These are phyloP conservation scores for Beauveria sp. DNA, from an alignment of 2,329 filamentous ascomycete species.

Conservation along the genomic window DNA sequence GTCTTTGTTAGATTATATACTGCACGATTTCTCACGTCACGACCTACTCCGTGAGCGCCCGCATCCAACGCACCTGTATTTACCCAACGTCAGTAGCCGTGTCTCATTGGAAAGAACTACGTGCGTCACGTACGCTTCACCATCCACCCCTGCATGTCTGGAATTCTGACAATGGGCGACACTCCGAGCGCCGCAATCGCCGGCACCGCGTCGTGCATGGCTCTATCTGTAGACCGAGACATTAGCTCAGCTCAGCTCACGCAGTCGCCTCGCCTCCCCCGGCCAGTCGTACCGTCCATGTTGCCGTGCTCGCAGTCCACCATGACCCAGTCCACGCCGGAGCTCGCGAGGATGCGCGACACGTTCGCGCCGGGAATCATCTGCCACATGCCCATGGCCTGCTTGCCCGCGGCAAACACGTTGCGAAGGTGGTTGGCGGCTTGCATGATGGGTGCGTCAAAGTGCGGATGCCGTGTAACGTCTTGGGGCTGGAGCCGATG, in stretches of 20 bases:
- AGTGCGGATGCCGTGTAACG: not conserved
- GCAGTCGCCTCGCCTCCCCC: not conserved
- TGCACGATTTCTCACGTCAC: not conserved
- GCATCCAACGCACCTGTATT: conserved; percentile 18
- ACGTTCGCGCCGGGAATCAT: conserved; percentile 55
- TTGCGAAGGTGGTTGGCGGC: conserved; percentile 40
- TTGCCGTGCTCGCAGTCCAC: conserved; percentile 49
- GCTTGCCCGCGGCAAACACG: conserved; percentile 38
- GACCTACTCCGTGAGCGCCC: conserved; percentile 46
- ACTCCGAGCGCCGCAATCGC: conserved; percentile 45
- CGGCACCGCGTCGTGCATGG: conserved; percentile 47
- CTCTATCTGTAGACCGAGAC: conserved; percentile 26
- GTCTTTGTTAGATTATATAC: not conserved
- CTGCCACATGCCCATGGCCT: conserved; percentile 54
- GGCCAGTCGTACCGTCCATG: conserved; percentile 31
- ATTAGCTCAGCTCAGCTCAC: not conserved
- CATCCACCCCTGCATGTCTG: conserved; percentile 47
- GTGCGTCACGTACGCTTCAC: conserved; percentile 36
- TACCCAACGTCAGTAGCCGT: not conserved
- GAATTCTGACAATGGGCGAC: conserved; percentile 47
- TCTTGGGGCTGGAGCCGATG: not conserved
- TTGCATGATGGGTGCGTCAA: conserved; percentile 26
- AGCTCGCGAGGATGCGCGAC: conserved; percentile 50
- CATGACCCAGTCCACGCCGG: conserved; percentile 60
- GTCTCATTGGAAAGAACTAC: too few species aligned